These are phyloP conservation scores for Rhizopogon roseolus DNA, from an alignment of 768 basidiomycete species.

Conservation along the genomic window DNA sequence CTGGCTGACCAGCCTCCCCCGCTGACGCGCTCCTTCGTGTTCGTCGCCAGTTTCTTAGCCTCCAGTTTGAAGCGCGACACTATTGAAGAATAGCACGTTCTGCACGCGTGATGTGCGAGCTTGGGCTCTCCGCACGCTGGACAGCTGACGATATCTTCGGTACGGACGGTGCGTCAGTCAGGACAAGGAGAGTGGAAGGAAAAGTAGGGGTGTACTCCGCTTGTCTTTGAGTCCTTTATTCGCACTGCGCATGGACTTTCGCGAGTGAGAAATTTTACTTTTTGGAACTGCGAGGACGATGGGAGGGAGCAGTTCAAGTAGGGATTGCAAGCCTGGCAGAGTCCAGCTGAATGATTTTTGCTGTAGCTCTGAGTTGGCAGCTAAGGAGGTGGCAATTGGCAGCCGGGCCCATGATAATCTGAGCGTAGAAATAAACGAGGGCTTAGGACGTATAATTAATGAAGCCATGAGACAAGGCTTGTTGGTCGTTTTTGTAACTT, in stretches of 20 bases:
- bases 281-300: constrained; percentile 92
- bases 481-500: constrained; percentile 1
- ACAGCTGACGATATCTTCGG: constrained; percentile 81
- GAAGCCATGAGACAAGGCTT: constrained; percentile 33
- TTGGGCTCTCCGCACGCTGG: constrained; percentile 88
- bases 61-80: constrained; percentile 17
- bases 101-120: constrained; percentile 85
- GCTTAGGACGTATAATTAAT: constrained; percentile 30
- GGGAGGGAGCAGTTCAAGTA: constrained; percentile 78
- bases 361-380: constrained; percentile 15
- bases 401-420: constrained; percentile 18
- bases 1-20: constrained; percentile 3
- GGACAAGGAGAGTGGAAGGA: not conserved
- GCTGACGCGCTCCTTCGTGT: not conserved
- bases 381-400: constrained; percentile 10
- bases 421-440: constrained; percentile 18
- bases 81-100: constrained; percentile 57
- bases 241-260: constrained; percentile 91
- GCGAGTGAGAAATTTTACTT: constrained; percentile 87
- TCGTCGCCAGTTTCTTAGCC: constrained; percentile 7
- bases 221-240: constrained; percentile 96
- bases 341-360: constrained; percentile 28
- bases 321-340: constrained; percentile 38
- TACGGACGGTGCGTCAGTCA: constrained; percentile 6
- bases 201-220: constrained; percentile 53